Evolutionary conservation across 164 flowering plant species (phyloP).

Genomic region (Saururus chinensis): DNA sequence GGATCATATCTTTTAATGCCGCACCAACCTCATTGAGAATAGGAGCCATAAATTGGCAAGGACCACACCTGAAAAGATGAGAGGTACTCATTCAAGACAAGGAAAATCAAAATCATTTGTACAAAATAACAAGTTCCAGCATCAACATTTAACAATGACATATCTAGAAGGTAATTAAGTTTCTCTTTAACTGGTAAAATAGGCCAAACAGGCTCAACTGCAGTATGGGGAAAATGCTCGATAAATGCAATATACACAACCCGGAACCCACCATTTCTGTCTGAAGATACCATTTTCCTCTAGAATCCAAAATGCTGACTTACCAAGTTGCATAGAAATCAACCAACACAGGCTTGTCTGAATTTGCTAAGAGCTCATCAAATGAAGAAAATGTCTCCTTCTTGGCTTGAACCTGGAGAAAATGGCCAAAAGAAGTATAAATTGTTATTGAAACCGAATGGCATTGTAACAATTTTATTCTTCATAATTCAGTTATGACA

Average conservation of each 20-base stretch:
- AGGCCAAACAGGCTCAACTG: too few relatives aligned
- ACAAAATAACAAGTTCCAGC: too few relatives aligned
- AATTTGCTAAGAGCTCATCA: constrained; percentile 62
- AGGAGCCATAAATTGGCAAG: constrained; percentile 92
- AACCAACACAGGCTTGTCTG: constrained; percentile 81
- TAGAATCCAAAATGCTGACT: constrained; percentile 1
- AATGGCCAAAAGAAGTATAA: neutral
- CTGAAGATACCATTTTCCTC: neutral
- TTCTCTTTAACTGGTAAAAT: too few relatives aligned
- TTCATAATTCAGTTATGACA: too few relatives aligned
- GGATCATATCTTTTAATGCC: constrained; percentile 51
- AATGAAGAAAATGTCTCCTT: constrained; percentile 66
- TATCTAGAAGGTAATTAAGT: too few relatives aligned
- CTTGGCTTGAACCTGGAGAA: constrained; percentile 60
- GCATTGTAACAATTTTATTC: too few relatives aligned
- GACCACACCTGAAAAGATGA: constrained; percentile 77
- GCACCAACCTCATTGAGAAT: constrained; percentile 61
- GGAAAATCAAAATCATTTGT: neutral
- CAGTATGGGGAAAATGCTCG: neutral
- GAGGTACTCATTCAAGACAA: neutral
- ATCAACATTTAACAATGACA: too few relatives aligned
- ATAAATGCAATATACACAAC: neutral
- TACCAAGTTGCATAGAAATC: constrained; percentile 97
- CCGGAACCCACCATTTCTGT: neutral
- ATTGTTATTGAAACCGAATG: neutral